Evolutionary conservation across 371 early-diverging fungal genomes (phyloP).

Genomic region (Mortierella sp.): DNA sequence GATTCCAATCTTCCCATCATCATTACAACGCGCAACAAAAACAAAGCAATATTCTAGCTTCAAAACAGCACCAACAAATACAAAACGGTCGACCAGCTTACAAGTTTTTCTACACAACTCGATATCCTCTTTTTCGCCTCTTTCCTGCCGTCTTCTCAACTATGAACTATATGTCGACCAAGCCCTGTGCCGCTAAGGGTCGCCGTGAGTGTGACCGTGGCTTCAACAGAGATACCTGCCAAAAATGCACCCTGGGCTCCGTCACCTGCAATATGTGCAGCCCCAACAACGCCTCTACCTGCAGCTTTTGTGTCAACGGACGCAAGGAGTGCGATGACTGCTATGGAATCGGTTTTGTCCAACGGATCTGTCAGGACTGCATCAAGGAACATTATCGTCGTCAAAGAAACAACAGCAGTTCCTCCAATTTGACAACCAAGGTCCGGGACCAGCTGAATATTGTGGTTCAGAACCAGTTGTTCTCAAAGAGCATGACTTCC

Average conservation of each 20-base stretch:
- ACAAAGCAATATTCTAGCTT: no score
- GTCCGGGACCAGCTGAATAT: slow-evolving; percentile 12
- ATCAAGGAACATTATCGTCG: slow-evolving; percentile 37
- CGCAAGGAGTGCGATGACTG: slow-evolving; percentile 38
- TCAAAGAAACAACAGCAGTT: slow-evolving; percentile 1
- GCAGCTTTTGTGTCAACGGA: slow-evolving; percentile 35
- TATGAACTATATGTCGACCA: slow-evolving; percentile 13
- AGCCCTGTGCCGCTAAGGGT: slow-evolving; percentile 34
- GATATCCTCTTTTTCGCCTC: background rate
- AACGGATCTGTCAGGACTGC: slow-evolving; percentile 46
- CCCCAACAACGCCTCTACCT: slow-evolving; percentile 3
- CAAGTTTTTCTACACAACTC: slow-evolving; percentile 1
- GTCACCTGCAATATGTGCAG: slow-evolving; percentile 35
- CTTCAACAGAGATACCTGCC: slow-evolving; percentile 31
- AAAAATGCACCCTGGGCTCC: slow-evolving; percentile 38
- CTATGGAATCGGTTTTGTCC: slow-evolving; percentile 35
- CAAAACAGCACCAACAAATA: no score
- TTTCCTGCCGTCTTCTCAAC: background rate
- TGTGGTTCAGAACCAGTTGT: slow-evolving; percentile 13
- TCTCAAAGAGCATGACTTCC: slow-evolving; percentile 19
- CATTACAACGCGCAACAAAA: background rate
- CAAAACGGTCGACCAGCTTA: no score
- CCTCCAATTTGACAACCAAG: slow-evolving; percentile 16
- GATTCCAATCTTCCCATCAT: background rate
- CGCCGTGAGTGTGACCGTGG: slow-evolving; percentile 41